A percentile compares a stretch with the other conserved stretches of the same genome.
phyloP scores from a whole-genome alignment of 164 flowering plant species.

The Vitis rupestris region DNA sequence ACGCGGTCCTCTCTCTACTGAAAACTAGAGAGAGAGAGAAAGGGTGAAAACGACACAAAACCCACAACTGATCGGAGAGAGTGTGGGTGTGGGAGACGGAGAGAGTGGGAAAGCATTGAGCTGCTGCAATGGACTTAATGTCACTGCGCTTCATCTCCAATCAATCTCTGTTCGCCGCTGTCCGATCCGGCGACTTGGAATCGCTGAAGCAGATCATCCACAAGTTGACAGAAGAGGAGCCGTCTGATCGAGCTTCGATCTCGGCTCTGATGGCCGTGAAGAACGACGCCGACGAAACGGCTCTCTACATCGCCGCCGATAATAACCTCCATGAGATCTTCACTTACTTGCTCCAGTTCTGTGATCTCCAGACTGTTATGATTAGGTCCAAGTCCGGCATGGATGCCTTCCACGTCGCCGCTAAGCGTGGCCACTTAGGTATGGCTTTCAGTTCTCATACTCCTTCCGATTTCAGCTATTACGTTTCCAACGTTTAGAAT shows the following conservation, averaged over 20 bases:
- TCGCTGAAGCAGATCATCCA: constrained; percentile 33
- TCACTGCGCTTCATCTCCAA: constrained; percentile 62
- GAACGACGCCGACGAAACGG: constrained; percentile 79
- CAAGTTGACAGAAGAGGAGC: constrained; percentile 22
- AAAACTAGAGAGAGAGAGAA: too few species aligned
- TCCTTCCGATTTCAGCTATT: background rate
- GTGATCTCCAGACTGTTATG: constrained; percentile 45
- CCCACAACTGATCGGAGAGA: too few species aligned
- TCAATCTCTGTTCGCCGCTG: constrained; percentile 68
- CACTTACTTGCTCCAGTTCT: constrained; percentile 54
- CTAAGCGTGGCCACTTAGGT: constrained; percentile 80
- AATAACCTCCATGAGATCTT: constrained; percentile 54
- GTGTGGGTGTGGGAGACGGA: background rate
- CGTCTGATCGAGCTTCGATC: constrained; percentile 24
- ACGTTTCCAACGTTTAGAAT: background rate
- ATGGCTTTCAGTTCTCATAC: background rate
- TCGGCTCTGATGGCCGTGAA: constrained; percentile 57
- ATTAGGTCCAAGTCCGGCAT: constrained; percentile 71
- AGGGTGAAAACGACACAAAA: too few species aligned
- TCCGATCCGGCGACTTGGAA: constrained; percentile 64
- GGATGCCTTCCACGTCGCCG: constrained; percentile 86
- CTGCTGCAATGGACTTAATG: constrained; percentile 45
- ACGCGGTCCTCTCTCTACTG: too few species aligned
- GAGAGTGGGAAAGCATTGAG: background rate
- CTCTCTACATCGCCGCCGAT: constrained; percentile 74